phyloP scores from a whole-genome alignment of 352 stramenopile genomes.

The Globisporangium okanoganense region DNA sequence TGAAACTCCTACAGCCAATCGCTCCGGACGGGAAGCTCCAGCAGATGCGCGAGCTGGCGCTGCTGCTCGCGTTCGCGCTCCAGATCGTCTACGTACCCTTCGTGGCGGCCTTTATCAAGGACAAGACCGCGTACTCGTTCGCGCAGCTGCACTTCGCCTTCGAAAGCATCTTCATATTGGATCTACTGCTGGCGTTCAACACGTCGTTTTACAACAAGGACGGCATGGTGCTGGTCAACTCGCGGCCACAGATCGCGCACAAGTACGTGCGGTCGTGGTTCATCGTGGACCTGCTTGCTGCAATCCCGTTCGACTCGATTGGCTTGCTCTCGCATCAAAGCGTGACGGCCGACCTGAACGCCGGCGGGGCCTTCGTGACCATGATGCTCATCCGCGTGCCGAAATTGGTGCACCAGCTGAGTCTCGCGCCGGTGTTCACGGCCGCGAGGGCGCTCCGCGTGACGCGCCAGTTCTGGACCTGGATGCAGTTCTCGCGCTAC shows the following conservation, averaged over 20 bases:
- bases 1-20: neutral
- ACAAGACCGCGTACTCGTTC: neutral
- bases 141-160: neutral
- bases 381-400: neutral
- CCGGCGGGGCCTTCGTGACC: neutral
- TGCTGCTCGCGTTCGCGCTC: neutral
- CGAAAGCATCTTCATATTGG: constrained; percentile 2
- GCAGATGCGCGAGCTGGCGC: neutral
- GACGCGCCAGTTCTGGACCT: constrained; percentile 1
- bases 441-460: neutral
- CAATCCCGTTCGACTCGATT: neutral
- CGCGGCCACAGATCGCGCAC: neutral
- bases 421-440: neutral
- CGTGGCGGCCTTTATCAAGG: neutral
- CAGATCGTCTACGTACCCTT: constrained; percentile 7
- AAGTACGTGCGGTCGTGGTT: constrained; percentile 10
- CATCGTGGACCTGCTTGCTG: constrained; percentile 3
- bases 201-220: constrained; percentile 8
- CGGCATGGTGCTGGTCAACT: constrained; percentile 8
- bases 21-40: neutral
- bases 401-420: constrained; percentile 3
- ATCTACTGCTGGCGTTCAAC: constrained; percentile 12
- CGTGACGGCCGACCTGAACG: neutral
- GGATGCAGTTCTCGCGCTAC: constrained; percentile 12
- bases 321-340: neutral